Evolutionary conservation across 2,329 filamentous ascomycete species (phyloP), one percentile per base, ranked within the genome.

Genomic region (Samsoniella hepiali): DNA sequence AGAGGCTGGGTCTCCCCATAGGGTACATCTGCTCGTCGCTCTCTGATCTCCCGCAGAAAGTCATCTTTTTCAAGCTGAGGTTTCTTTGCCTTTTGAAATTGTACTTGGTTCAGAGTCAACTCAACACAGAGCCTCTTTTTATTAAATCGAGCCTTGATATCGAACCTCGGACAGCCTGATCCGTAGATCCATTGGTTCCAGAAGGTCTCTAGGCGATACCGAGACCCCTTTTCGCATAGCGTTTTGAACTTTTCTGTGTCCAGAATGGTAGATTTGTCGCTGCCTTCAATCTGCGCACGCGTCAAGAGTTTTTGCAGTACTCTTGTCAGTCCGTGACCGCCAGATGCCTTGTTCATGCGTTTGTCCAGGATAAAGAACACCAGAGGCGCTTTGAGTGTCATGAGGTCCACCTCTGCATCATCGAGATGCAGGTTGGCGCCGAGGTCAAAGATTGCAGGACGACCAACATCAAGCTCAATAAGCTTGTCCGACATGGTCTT

Each of bases 91-190:
- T 67, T 68, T 72, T 75, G 81, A 72, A 77, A 83, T 65, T 88
- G 91, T 0, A 86, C 85, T 75, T 99, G 96, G 58, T 84, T 85
- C 67, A 99, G 91, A 10, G 87, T 89, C 81, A 99, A 90, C 75
- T 98, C 93, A 1, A 99, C 92, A 34, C 94, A 93, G 4, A 98
- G 82, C 69, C 96, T 91, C 79, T 99, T 99, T 79, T 98, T 98
- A 73, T 99, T 99, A 78, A 99, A 99, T 22, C 89, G 86, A 68
- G 97, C 93, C 45, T 88, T 90, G 56, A 96, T 91, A 56, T 89
- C 83, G 69, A 99, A 96, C 49, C 88, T 86, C 0, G 96, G 95
- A 70, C 93, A 98, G 0, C 96, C 96, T 17, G 92, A 88, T 11
- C 91, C 89, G 67, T 89, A 85, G 0, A 99, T 86, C 94, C 94